phyloP scores from a whole-genome alignment of 306 rosid species.

The Hylodesmum podocarpum region DNA sequence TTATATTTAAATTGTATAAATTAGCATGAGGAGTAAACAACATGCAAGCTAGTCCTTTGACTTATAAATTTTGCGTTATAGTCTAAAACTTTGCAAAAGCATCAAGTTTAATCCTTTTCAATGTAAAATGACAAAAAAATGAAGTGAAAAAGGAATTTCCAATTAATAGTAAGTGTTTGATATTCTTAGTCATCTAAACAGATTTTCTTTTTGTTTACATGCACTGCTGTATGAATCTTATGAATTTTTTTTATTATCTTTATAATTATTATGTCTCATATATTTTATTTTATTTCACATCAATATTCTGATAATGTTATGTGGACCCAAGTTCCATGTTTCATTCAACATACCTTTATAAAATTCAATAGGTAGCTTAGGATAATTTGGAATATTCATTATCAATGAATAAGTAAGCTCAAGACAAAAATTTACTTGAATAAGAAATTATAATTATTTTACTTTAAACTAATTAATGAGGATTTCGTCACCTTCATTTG shows the following conservation, averaged over 20 bases:
- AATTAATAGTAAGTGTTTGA: too few relatives aligned
- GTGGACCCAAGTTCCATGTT: not conserved
- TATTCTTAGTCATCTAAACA: too few relatives aligned
- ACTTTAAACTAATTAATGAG: not conserved
- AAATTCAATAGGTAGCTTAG: not conserved
- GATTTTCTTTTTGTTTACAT: not conserved
- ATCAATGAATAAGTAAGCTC: not conserved
- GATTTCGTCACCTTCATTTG: not conserved
- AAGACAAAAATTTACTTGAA: not conserved
- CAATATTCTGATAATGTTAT: not conserved
- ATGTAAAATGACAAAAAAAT: too few relatives aligned
- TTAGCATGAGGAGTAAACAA: too few relatives aligned
- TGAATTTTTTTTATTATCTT: not conserved
- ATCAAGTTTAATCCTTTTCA: too few relatives aligned
- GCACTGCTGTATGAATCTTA: not conserved
- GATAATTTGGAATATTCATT: not conserved
- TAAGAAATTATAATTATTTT: not conserved
- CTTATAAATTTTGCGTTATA: too few relatives aligned
- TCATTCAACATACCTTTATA: not conserved
- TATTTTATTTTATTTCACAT: not conserved
- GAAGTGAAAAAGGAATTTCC: too few relatives aligned
- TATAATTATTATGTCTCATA: not conserved
- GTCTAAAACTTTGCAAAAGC: too few relatives aligned
- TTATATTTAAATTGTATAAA: too few relatives aligned
- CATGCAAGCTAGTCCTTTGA: too few relatives aligned